phyloP scores from a whole-genome alignment of 2,329 filamentous ascomycete species.

The Didymella pinodella region DNA sequence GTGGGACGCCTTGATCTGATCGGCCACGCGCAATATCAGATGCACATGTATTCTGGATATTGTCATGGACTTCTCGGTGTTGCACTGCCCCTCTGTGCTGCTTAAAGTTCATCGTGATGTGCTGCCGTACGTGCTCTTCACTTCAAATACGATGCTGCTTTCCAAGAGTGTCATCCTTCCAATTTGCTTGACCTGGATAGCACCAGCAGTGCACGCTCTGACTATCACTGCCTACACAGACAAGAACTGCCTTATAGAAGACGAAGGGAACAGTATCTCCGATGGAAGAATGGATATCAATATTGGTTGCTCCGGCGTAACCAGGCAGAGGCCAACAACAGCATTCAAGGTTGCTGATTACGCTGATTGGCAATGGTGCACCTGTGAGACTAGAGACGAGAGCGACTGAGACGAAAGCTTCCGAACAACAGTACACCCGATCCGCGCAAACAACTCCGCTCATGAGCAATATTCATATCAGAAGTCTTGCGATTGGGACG shows the following conservation, averaged over 20 bases:
- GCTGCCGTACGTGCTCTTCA: neutral
- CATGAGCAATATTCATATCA: neutral
- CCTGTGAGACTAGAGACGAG: neutral
- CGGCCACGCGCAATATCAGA: neutral
- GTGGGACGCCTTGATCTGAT: neutral
- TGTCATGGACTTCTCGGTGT: neutral
- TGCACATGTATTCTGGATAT: neutral
- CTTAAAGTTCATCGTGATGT: neutral
- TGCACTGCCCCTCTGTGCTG: neutral
- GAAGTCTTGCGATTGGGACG: neutral
- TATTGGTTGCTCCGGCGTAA: neutral
- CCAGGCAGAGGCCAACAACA: neutral
- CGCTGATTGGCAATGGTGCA: neutral
- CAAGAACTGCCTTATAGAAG: neutral
- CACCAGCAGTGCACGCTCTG: neutral
- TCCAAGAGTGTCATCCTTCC: neutral
- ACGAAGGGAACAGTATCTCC: neutral
- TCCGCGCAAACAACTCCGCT: neutral
- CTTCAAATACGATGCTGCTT: neutral
- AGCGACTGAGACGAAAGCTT: neutral
- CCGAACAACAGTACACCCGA: neutral
- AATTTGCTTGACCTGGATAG: neutral
- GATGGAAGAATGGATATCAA: neutral
- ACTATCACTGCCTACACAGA: neutral
- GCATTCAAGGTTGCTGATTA: neutral